Evolutionary conservation across 2,329 filamentous ascomycete species (phyloP).

Genomic region (Alternaria gaisen): DNA sequence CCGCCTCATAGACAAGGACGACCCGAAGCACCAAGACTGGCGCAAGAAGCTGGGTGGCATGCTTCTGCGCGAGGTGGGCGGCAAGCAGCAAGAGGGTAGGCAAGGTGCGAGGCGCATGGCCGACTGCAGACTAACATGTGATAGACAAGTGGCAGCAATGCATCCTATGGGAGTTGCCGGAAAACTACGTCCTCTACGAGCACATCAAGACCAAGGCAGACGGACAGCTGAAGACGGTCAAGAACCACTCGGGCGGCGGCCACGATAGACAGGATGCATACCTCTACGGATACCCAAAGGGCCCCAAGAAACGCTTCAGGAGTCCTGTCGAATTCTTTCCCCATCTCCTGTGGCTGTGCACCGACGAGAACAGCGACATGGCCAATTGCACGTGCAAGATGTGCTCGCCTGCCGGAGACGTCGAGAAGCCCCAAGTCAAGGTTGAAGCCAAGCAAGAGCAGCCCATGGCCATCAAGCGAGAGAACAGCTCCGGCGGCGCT

Average conservation of each 20-base stretch:
- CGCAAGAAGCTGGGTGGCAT: constrained; percentile 67
- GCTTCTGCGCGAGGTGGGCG: constrained; percentile 61
- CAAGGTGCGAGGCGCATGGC: background rate
- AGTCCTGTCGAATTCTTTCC: constrained; percentile 69
- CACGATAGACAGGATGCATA: constrained; percentile 68
- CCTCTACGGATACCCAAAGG: constrained; percentile 67
- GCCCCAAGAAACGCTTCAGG: constrained; percentile 65
- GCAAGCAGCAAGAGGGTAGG: constrained; percentile 45
- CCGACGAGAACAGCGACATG: constrained; percentile 61
- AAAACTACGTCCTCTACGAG: constrained; percentile 66
- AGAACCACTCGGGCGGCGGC: constrained; percentile 60
- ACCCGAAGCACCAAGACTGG: constrained; percentile 66
- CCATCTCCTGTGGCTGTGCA: constrained; percentile 65
- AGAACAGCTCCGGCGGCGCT: constrained; percentile 27
- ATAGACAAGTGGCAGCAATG: constrained; percentile 52
- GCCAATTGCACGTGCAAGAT: constrained; percentile 67
- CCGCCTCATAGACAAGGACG: constrained; percentile 59
- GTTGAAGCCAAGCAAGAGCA: constrained; percentile 33
- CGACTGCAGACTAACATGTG: constrained; percentile 45
- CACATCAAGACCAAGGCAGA: constrained; percentile 64
- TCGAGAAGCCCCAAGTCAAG: constrained; percentile 44
- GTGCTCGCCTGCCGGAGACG: constrained; percentile 60
- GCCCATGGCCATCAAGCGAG: constrained; percentile 36
- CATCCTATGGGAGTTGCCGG: constrained; percentile 63
- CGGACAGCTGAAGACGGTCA: constrained; percentile 58